Evolutionary conservation across 2,329 filamentous ascomycete genomes (phyloP).

Genomic region (Purpureocillium lavendulum): DNA sequence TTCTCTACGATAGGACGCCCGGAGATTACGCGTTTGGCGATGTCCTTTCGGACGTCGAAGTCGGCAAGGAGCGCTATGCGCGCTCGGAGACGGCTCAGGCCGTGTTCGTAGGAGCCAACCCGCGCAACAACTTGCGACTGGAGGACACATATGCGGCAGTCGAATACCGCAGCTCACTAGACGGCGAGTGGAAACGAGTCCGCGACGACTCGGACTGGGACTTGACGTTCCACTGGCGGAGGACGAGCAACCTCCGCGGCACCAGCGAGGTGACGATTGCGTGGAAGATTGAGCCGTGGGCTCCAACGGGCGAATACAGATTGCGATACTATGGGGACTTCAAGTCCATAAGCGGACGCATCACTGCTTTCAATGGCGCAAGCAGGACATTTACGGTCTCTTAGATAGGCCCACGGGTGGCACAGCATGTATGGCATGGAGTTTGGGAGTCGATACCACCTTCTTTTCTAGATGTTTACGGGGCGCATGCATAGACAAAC

Average conservation of each 20-base stretch:
- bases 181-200: constrained; percentile 52
- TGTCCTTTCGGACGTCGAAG: constrained; percentile 47
- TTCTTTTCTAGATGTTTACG: too few relatives aligned
- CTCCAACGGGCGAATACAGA: constrained; percentile 58
- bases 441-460: not conserved
- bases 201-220: constrained; percentile 78
- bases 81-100: constrained; percentile 53
- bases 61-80: constrained; percentile 36
- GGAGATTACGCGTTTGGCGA: constrained; percentile 63
- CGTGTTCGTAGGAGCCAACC: constrained; percentile 78
- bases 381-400: constrained; percentile 41
- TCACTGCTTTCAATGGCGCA: constrained; percentile 61
- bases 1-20: constrained; percentile 62
- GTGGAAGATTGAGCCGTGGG: constrained; percentile 67
- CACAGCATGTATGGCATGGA: not conserved
- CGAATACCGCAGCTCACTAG: constrained; percentile 35
- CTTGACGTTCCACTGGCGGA: constrained; percentile 70
- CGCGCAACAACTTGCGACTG: constrained; percentile 73
- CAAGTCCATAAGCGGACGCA: constrained; percentile 47
- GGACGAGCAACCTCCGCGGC: constrained; percentile 60
- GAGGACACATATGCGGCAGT: constrained; percentile 72
- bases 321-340: constrained; percentile 75
- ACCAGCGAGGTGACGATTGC: constrained; percentile 67
- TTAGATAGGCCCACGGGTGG: constrained; percentile 1
- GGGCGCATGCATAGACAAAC: too few relatives aligned